These are phyloP conservation scores for Basidiobolus meristosporus DNA, from an alignment of 371 early-diverging fungal genomes.

Conservation along the genomic window DNA sequence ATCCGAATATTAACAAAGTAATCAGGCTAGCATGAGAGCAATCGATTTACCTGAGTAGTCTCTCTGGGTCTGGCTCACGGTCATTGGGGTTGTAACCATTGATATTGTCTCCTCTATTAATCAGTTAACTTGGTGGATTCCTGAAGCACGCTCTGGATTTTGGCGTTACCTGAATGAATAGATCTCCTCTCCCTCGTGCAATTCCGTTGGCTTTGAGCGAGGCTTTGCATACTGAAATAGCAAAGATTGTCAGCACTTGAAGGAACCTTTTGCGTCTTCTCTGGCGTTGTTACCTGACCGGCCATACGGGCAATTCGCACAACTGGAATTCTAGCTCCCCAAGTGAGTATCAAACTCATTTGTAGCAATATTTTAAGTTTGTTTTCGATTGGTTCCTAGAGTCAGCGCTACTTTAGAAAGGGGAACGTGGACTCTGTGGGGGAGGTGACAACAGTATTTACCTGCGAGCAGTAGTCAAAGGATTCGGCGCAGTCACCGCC, in stretches of 20 bases:
- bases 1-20: neutral
- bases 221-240: constrained; percentile 78
- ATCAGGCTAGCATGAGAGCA: neutral
- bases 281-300: constrained; percentile 29
- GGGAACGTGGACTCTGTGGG: neutral
- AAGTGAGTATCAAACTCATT: constrained; percentile 86
- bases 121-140: neutral
- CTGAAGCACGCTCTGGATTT: neutral
- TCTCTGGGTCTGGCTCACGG: constrained; percentile 83
- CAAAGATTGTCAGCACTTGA: neutral
- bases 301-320: constrained; percentile 95
- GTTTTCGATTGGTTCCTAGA: constrained; percentile 66
- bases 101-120: constrained; percentile 75
- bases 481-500: constrained; percentile 97
- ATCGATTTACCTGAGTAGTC: constrained; percentile 50
- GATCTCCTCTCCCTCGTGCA: constrained; percentile 62
- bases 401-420: neutral
- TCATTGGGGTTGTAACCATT: constrained; percentile 79
- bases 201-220: constrained; percentile 78
- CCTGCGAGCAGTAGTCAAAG: constrained; percentile 87
- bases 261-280: neutral
- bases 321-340: constrained; percentile 84
- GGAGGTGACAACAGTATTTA: constrained; percentile 8
- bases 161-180: constrained; percentile 34
- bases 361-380: constrained; percentile 89